Evolutionary conservation across 2,329 filamentous ascomycete genomes (phyloP).

Genomic region (Conoideocrella luteorostrata): DNA sequence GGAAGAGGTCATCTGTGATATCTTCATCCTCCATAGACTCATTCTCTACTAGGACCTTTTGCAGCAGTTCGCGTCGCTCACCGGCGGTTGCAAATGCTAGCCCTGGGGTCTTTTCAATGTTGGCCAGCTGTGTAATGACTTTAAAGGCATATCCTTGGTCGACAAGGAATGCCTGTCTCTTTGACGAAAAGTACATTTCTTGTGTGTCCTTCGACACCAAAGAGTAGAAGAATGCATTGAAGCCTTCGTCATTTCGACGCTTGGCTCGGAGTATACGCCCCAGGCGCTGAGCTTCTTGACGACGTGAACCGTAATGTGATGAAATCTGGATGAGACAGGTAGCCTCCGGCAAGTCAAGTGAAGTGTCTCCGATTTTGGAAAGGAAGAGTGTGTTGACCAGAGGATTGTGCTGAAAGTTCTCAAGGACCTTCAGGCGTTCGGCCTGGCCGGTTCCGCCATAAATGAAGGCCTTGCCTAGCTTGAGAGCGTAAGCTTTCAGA

Average conservation of each 20-base stretch:
- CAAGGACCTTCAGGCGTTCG: constrained; percentile 79
- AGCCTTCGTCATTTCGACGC: constrained; percentile 92
- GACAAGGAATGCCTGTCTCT: constrained; percentile 92
- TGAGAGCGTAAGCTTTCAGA: constrained; percentile 75
- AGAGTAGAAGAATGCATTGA: constrained; percentile 98
- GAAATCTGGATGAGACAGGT: constrained; percentile 97
- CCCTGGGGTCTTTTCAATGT: constrained; percentile 76
- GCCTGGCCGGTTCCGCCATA: constrained; percentile 81
- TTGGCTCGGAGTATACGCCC: constrained; percentile 93
- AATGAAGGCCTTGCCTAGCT: constrained; percentile 81
- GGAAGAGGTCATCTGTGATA: constrained; percentile 40
- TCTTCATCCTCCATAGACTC: constrained; percentile 70
- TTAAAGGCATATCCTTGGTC: constrained; percentile 99
- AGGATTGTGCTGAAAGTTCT: constrained; percentile 93
- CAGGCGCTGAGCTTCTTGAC: constrained; percentile 90
- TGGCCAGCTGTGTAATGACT: constrained; percentile 91
- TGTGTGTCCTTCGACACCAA: constrained; percentile 95
- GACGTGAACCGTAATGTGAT: constrained; percentile 91
- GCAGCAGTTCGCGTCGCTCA: constrained; percentile 78
- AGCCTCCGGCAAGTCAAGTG: constrained; percentile 92
- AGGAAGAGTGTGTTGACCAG: constrained; percentile 88
- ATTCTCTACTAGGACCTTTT: constrained; percentile 83
- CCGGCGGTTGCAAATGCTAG: constrained; percentile 73
- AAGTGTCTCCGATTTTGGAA: constrained; percentile 96
- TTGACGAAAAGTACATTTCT: constrained; percentile 97